Base-by-base conservation (phyloP, 2,329 filamentous ascomycete genomes). In the Pestalotiopsis fici region DNA sequence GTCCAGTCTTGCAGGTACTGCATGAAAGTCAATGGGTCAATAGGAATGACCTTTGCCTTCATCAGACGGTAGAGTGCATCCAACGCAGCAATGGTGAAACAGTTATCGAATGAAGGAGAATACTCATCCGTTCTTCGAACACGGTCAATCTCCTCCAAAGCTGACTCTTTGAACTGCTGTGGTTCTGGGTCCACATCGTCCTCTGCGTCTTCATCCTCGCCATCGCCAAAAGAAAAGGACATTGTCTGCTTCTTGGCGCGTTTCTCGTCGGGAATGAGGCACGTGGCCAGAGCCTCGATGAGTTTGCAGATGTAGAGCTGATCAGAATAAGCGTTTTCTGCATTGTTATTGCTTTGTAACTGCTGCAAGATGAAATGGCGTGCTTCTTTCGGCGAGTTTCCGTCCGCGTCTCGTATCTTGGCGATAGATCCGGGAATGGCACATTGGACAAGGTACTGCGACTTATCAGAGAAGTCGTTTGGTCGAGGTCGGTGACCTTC, bases 321-420 rank as follows among this genome's bases (percentile, higher is more conserved):
- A 74, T 99, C 97, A 4, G 95, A 97, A 75, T 89, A 97, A 62
- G 91, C 81, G 73, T 99, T 99, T 68, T 93, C 91, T 2, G 92
- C 91, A 76, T 99, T 99, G 80, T 99, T 95, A 76, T 99, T 99
- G 82, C 94, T 95, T 61, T 93, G 91, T 39, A 99, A 84, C 76
- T 97, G 93, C 72, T 98, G 94, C 25, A 97, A 87, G 60, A 99
- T 88, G 78, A 98, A 97, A 50, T 88, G 87, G 67, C 95, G 93
- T 4, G 94, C 94, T 64, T 90, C 85, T 74, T 91, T 85, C 0
- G 95, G 95, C 65, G 94, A 95, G 73, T 89, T 91, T 47, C 94
- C 93, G 65, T 90, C 87, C 50, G 84, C 83, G 74, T 95, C 91
- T 63, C 94, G 90, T 60, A 98, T 89, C 69, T 88, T 87, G 2